Evolutionary conservation across 2,329 filamentous ascomycete genomes (phyloP).

Genomic region (Paraphaeosphaeria sporulosa): DNA sequence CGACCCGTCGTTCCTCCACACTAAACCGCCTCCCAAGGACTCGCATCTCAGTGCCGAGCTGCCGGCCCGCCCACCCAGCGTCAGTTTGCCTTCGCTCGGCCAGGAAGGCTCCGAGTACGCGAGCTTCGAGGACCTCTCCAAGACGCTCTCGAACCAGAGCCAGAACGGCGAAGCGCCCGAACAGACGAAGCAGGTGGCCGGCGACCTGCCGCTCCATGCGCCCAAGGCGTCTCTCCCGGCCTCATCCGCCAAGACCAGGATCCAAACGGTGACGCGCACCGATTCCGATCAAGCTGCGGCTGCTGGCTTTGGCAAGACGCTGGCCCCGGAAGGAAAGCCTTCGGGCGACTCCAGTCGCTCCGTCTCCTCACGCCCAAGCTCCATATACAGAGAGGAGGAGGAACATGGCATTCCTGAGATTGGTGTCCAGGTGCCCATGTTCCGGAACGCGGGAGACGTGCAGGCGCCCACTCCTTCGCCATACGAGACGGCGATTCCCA

Average conservation of each 20-base stretch:
- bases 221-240: conserved; percentile 86
- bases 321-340: conserved; percentile 41
- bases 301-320: conserved; percentile 78
- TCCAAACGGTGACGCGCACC: conserved; percentile 85
- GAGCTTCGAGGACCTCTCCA: conserved; percentile 59
- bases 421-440: conserved; percentile 91
- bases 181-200: conserved; percentile 79
- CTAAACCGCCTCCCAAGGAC: conserved; percentile 42
- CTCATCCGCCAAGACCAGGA: conserved; percentile 81
- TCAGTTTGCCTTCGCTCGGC: conserved; percentile 83
- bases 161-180: conserved; percentile 59
- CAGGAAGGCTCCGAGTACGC: conserved; percentile 92
- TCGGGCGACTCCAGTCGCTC: conserved; percentile 37
- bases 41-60: conserved; percentile 49
- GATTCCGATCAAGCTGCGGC: conserved; percentile 87
- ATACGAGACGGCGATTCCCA: conserved; percentile 48
- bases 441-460: conserved; percentile 89
- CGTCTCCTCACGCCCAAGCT: conserved; percentile 59
- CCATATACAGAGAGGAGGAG: conserved; percentile 66
- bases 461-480: conserved; percentile 89
- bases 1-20: conserved; percentile 65
- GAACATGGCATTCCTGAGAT: conserved; percentile 93
- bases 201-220: conserved; percentile 85
- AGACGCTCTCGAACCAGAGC: conserved; percentile 42
- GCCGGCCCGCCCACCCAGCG: conserved; percentile 73